A percentile compares a stretch with the other conserved stretches of the same genome.
phyloP scores from a whole-genome alignment of 148 eudicot species.

The Heliamphora exappendiculata region DNA sequence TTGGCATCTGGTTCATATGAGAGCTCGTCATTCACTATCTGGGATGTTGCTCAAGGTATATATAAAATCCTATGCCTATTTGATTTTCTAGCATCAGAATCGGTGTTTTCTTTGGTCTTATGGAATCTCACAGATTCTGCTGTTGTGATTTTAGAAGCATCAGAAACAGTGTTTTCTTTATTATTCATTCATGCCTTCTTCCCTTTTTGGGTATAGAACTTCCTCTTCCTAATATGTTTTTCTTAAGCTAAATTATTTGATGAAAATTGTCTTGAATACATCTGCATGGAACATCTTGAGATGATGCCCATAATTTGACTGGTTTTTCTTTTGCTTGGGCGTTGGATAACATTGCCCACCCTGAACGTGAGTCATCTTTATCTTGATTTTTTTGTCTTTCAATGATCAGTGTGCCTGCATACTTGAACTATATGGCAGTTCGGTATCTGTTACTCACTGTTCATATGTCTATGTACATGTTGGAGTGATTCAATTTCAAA shows the following conservation, averaged over 20 bases:
- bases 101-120: background rate
- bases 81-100: background rate
- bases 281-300: background rate
- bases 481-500: background rate
- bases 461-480: background rate
- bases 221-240: background rate
- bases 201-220: background rate
- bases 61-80: background rate
- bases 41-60: constrained; percentile 98
- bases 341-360: background rate
- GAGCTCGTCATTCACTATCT: constrained; percentile 83
- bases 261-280: too few relatives aligned
- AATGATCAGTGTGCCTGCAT: background rate
- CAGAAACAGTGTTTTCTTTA: background rate
- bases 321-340: background rate
- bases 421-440: background rate
- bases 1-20: constrained; percentile 91
- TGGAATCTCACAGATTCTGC: background rate
- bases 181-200: background rate
- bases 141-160: background rate
- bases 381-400: background rate
- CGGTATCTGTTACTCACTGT: background rate
- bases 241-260: background rate
- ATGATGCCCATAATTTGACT: background rate
- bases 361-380: background rate